phyloP scores from a whole-genome alignment of 768 basidiomycete species.

The Pisolithus orientalis region DNA sequence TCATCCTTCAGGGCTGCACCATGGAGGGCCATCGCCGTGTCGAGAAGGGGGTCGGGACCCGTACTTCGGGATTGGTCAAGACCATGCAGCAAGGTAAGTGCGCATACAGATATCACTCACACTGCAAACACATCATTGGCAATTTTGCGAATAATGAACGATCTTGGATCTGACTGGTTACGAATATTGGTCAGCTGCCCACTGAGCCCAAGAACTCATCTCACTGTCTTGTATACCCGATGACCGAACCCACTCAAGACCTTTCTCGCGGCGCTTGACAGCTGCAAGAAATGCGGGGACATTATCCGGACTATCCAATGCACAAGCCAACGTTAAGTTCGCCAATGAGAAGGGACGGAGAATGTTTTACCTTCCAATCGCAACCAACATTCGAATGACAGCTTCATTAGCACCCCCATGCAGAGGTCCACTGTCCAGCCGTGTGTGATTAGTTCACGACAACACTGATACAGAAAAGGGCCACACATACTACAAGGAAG shows the following conservation, averaged over 20 bases:
- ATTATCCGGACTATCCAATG: conserved; percentile 59
- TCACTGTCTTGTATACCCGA: conserved; percentile 71
- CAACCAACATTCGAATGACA: conserved; percentile 88
- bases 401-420: conserved; percentile 86
- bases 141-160: conserved; percentile 84
- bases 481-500: conserved; percentile 74
- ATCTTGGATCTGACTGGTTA: conserved; percentile 78
- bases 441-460: not conserved
- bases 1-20: conserved; percentile 88
- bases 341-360: not conserved
- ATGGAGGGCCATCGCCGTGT: conserved; percentile 85
- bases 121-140: conserved; percentile 90
- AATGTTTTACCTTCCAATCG: conserved; percentile 62
- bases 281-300: conserved; percentile 81
- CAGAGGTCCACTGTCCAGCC: conserved; percentile 20
- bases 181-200: not conserved
- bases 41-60: conserved; percentile 76
- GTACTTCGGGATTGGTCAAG: conserved; percentile 42
- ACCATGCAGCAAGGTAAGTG: not conserved
- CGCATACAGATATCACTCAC: conserved; percentile 34
- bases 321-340: not conserved
- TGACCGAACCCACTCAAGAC: conserved; percentile 90
- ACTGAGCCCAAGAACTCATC: conserved; percentile 13
- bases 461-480: not conserved
- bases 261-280: conserved; percentile 84